phyloP scores from a whole-genome alignment of 169 alveolate species.

The Plasmodium coatneyi region DNA sequence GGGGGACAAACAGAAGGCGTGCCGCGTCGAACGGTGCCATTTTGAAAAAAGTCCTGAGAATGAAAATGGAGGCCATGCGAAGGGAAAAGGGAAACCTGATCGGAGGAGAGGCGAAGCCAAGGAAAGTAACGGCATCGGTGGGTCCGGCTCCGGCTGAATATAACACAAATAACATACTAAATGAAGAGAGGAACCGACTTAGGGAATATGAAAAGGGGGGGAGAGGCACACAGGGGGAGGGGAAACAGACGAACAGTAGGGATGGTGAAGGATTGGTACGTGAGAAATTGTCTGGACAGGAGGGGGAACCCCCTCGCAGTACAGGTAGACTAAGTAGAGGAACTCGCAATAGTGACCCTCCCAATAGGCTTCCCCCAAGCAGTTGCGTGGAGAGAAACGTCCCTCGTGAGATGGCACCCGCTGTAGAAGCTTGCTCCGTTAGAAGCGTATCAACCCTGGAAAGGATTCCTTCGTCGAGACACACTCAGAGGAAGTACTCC shows the following conservation, averaged over 20 bases:
- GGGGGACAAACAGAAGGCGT: not conserved
- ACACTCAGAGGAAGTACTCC: not conserved
- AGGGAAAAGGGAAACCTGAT: not conserved
- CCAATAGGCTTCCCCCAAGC: not conserved
- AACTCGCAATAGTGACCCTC: not conserved
- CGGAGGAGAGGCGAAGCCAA: not conserved
- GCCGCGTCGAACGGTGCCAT: not conserved
- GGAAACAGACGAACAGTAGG: not conserved
- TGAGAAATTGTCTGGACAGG: not conserved
- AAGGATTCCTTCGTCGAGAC: not conserved
- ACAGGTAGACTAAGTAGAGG: too few relatives aligned
- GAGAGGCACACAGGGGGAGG: not conserved
- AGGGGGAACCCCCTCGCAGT: not conserved
- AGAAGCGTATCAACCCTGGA: not conserved
- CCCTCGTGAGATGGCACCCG: not conserved
- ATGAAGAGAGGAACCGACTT: not conserved
- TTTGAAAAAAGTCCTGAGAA: conserved; percentile 23
- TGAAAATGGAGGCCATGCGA: conserved; percentile 42
- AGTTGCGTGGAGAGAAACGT: not conserved
- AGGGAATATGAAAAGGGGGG: not conserved
- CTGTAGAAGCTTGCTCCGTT: not conserved
- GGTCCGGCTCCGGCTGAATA: not conserved
- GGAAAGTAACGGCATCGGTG: not conserved
- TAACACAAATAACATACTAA: not conserved
- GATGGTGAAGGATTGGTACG: not conserved